Base-by-base conservation (phyloP, 1,139 yeast genomes). In the Lodderomyces parapsilosis region DNA sequence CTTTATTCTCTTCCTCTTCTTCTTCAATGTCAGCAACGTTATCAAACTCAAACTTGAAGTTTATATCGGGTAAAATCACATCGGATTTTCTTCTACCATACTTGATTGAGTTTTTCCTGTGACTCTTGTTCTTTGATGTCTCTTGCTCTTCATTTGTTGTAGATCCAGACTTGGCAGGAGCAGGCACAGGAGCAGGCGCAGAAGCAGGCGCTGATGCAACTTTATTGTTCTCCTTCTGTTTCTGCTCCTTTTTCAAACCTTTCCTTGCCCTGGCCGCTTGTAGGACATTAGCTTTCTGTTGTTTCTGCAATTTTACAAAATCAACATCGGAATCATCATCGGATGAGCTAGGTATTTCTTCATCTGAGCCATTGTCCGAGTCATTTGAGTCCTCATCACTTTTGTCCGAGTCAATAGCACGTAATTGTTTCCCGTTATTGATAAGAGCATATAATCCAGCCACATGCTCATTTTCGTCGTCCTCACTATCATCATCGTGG, bases 281-380 rank as follows among this genome's bases (percentile, higher is more conserved):
- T 67, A 76, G 63, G 1, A 81, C 71, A 42, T 68, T 72, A 27
- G 78, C 79, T 60, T 83, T 80, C 50, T 81, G 71, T 55, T 83
- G 84, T 7, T 83, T 86, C 36, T 86, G 86, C 47, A 84, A 63
- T 58, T 77, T 79, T 13, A 84, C 86, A 57, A 82, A 83, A 60
- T 85, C 93, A 3, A 83, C 80, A 52, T 81, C 83, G 28, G 81
- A 81, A 52, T 83, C 90, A 49, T 81, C 85, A 11, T 83, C 78
- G 4, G 83, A 75, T 7, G 60, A 60, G 25, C 58, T 60, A 15
- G 49, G 55, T 18, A 56, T 62, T 14, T 59, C 65, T 22, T 22
- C 41, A 24, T 62, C 69, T 28, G 61, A 62, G 17, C 45, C 49
- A 37, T 62, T 65, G 22, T 65, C 73, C 23, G 61, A 68, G 5